phyloP scores from a whole-genome alignment of 2,329 filamentous ascomycete species.

The Neofusicoccum laricinum region DNA sequence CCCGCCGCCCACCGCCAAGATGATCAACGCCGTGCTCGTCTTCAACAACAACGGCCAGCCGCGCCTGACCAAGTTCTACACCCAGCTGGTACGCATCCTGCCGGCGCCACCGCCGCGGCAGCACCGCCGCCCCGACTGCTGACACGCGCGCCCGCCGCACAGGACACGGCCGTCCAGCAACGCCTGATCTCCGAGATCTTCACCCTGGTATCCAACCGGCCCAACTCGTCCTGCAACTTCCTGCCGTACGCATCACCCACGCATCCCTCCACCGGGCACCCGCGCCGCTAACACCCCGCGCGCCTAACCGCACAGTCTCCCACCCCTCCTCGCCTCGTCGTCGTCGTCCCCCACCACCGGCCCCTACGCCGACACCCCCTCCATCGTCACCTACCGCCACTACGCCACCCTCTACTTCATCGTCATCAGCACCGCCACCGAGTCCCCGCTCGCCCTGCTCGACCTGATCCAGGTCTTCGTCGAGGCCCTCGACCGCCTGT shows the following conservation, averaged over 20 bases:
- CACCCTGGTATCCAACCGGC: slow-evolving; percentile 86
- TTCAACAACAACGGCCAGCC: slow-evolving; percentile 99
- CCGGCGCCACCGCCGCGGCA: background rate
- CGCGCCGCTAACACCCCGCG: slow-evolving; percentile 51
- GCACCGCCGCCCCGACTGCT: background rate
- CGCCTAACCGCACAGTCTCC: slow-evolving; percentile 61
- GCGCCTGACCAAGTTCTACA: slow-evolving; percentile 97
- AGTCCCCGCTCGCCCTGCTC: slow-evolving; percentile 90
- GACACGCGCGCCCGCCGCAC: slow-evolving; percentile 38
- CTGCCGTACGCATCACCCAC: slow-evolving; percentile 58
- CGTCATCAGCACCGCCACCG: slow-evolving; percentile 92
- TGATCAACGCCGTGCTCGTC: slow-evolving; percentile 98
- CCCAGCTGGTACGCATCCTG: slow-evolving; percentile 67
- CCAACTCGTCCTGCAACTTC: slow-evolving; percentile 94
- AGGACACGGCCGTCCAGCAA: slow-evolving; percentile 98
- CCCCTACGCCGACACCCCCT: slow-evolving; percentile 82
- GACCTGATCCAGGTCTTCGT: slow-evolving; percentile 98
- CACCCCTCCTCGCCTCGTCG: slow-evolving; percentile 56
- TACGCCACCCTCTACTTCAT: slow-evolving; percentile 99
- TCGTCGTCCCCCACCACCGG: slow-evolving; percentile 40
- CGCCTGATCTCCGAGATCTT: slow-evolving; percentile 97
- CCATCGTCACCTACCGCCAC: slow-evolving; percentile 94
- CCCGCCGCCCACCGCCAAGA: slow-evolving; percentile 38
- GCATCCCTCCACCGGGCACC: slow-evolving; percentile 1
- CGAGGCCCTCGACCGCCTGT: slow-evolving; percentile 88